Base-by-base conservation (phyloP, 495 filamentous ascomycete genomes). In the Trichoderma erinaceum region DNA sequence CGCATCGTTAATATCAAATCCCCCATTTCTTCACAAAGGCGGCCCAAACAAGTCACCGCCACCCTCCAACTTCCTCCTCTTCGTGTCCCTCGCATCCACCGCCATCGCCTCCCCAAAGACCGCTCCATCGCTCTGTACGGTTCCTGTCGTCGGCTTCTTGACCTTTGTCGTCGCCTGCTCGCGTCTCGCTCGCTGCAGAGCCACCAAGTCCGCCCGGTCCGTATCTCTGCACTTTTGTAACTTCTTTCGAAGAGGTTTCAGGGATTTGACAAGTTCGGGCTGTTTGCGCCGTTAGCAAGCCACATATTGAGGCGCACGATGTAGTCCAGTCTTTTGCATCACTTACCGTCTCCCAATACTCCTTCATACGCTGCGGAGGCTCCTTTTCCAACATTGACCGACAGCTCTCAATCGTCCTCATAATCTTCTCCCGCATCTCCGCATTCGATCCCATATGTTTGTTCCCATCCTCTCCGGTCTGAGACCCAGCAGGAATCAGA, bases 211-310 rank as follows among this genome's bases (percentile, higher is more conserved):
- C 65, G 78, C 82, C 56, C 87, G 84, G 44, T 85, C 83, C 1
- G 91, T 91, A 71, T 96, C 92, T 67, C 88, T 85, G 75, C 92
- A 96, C 68, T 88, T 87, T 52, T 85, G 86, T 16, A 96, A 80
- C 77, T 95, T 96, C 78, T 88, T 92, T 25, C 80, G 83, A 12
- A 94, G 72, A 43, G 78, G 85, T 56, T 83, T 82, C 48, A 83
- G 71, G 29, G 78, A 78, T 52, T 76, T 82, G 50, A 71, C 15
- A 1, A 50, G 21, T 7, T 64, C 63, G 52, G 66, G 46, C 32
- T 41, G 7, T 13, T 66, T 15, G 25, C 12, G 41, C 12, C 29
- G 41, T 5, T 32, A 23, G 63, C 35, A 25, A n/a, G 4, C 32
- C 72, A 66, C 15, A 68, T n/a, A n/a, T n/a, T n/a, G n/a, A n/a